A percentile compares a stretch with the other conserved stretches of the same genome.
These are phyloP conservation scores for Colletotrichum sp. DNA, from an alignment of 2,329 filamentous ascomycete species.

Conservation along the genomic window DNA sequence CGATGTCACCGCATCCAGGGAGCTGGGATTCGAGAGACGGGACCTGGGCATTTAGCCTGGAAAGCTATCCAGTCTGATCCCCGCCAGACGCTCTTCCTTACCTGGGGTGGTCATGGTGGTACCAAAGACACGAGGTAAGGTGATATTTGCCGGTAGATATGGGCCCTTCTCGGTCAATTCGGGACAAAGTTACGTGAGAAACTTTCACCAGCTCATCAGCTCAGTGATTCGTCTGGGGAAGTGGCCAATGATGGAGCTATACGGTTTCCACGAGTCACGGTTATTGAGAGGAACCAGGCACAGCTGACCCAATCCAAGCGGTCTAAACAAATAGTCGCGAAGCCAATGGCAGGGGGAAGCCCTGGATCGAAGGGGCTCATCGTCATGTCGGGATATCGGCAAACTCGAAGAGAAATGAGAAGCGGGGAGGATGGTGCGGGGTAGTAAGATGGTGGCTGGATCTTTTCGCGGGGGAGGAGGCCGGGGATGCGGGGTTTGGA, in stretches of 20 bases:
- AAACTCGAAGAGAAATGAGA: background rate
- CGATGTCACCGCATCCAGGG: background rate
- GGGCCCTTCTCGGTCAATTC: conserved; percentile 6
- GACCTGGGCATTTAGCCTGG: background rate
- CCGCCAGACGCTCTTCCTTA: background rate
- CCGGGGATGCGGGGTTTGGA: conserved; percentile 2
- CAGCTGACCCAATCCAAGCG: background rate
- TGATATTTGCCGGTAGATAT: background rate
- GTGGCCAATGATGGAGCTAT: background rate
- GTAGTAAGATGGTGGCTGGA: background rate
- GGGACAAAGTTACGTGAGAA: conserved; percentile 9
- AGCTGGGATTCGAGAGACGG: background rate
- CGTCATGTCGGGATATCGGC: background rate
- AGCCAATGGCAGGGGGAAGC: background rate
- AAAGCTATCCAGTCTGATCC: background rate
- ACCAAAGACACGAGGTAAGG: background rate
- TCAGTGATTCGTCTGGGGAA: background rate
- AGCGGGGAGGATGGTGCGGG: background rate
- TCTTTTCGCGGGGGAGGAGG: background rate
- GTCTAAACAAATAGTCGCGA: background rate
- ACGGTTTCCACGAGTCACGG: background rate
- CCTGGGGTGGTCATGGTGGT: background rate
- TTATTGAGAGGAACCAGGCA: background rate
- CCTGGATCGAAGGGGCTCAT: background rate
- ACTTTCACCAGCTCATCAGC: background rate